Conservation (phyloP, 306 rosid species). For the Castanea mollissima region DNA sequence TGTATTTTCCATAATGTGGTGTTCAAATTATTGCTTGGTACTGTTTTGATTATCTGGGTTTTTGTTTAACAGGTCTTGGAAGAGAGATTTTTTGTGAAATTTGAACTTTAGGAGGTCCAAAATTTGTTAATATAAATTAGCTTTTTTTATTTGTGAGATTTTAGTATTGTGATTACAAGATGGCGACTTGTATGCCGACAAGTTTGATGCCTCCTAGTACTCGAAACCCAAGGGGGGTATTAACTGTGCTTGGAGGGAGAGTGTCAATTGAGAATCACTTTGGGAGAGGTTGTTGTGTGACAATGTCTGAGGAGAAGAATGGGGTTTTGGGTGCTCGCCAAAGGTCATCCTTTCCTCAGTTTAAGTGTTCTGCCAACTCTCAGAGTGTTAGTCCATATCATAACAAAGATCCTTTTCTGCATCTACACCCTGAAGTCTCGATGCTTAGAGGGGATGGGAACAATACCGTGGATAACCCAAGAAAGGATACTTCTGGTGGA, state of each 20-base stretch:
- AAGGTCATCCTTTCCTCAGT: slow-evolving; percentile 43
- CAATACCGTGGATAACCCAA: slow-evolving; percentile 36
- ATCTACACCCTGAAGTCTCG: slow-evolving; percentile 90
- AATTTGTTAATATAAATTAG: slow-evolving; percentile 4
- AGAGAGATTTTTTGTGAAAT: slow-evolving; percentile 29
- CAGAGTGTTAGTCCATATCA: slow-evolving; percentile 53
- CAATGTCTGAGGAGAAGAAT: slow-evolving; percentile 38
- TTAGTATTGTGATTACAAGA: slow-evolving; percentile 30
- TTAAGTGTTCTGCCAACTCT: slow-evolving; percentile 60
- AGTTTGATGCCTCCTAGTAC: slow-evolving; percentile 53
- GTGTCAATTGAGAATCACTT: slow-evolving; percentile 36
- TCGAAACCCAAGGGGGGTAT: slow-evolving; percentile 55
- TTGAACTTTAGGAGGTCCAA: slow-evolving; percentile 24
- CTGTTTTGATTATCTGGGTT: slow-evolving; percentile 1
- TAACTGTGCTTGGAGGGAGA: slow-evolving; percentile 58
- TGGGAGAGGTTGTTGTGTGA: slow-evolving; percentile 40
- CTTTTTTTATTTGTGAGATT: slow-evolving; percentile 13
- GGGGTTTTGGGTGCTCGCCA: slow-evolving; percentile 36
- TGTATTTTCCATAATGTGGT: neutral
- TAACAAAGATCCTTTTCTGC: slow-evolving; percentile 80
- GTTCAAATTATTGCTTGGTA: slow-evolving; percentile 11
- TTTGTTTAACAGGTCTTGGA: slow-evolving; percentile 42
- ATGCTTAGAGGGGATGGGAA: slow-evolving; percentile 90
- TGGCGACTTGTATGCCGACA: slow-evolving; percentile 58
- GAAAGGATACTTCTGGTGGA: slow-evolving; percentile 58